Evolutionary conservation across 2,329 filamentous ascomycete genomes (phyloP).

Genomic region (Ophioceras dolichostomum): DNA sequence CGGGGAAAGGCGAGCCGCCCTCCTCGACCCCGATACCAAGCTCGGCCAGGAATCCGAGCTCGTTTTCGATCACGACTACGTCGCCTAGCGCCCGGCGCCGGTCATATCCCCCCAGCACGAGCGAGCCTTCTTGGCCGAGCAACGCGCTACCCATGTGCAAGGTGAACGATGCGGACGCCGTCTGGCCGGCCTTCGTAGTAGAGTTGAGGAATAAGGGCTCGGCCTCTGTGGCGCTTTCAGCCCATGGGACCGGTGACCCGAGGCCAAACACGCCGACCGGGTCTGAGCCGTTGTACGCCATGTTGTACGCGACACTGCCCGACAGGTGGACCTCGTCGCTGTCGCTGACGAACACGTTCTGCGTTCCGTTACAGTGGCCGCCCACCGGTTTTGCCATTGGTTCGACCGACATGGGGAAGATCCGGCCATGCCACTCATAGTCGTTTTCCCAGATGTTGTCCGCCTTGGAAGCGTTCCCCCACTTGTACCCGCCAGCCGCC

Average conservation of each 20-base stretch:
- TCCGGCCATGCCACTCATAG: too few species aligned
- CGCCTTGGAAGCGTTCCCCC: background rate
- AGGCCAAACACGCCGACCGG: constrained; percentile 1
- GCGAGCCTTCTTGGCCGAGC: constrained; percentile 13
- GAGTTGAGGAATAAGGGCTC: constrained; percentile 6
- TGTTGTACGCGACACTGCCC: background rate
- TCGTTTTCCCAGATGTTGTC: too few species aligned
- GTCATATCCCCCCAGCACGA: constrained; percentile 22
- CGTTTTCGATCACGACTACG: constrained; percentile 10
- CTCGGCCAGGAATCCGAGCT: constrained; percentile 8
- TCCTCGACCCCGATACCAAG: constrained; percentile 12
- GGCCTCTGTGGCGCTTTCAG: background rate
- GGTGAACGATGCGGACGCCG: constrained; percentile 15
- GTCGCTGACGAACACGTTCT: background rate
- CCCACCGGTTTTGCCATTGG: too few species aligned
- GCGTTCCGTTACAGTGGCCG: too few species aligned
- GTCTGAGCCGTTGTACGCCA: background rate
- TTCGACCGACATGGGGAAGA: too few species aligned
- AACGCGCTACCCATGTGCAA: constrained; percentile 20
- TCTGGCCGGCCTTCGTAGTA: constrained; percentile 7
- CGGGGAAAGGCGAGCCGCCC: constrained; percentile 8
- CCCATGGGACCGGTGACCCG: background rate
- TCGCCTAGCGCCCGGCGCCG: constrained; percentile 16
- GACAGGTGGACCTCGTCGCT: background rate
- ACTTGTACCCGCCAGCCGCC: background rate